These are phyloP conservation scores for Pseudogymnoascus sp. DNA, from an alignment of 2,329 filamentous ascomycete genomes.

Conservation along the genomic window DNA sequence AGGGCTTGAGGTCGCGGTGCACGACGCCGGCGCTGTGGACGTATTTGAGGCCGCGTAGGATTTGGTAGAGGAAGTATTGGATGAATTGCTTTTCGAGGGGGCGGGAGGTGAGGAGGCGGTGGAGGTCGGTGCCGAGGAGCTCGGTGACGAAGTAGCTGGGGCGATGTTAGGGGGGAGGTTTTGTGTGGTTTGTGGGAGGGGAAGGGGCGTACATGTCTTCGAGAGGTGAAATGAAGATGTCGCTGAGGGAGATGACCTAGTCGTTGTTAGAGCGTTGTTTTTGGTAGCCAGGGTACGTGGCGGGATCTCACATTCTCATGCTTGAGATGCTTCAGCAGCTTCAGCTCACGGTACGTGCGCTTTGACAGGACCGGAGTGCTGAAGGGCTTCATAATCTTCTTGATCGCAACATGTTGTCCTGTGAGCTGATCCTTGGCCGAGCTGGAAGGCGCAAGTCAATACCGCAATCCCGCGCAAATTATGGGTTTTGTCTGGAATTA, in stretches of 20 bases:
- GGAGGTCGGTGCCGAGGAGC: constrained; percentile 90
- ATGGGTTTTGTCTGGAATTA: background rate
- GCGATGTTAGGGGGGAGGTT: background rate
- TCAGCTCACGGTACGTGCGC: constrained; percentile 93
- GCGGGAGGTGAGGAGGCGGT: constrained; percentile 87
- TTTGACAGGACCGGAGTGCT: constrained; percentile 98
- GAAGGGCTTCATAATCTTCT: constrained; percentile 99
- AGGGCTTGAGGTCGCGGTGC: constrained; percentile 94
- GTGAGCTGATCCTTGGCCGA: constrained; percentile 98
- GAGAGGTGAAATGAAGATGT: constrained; percentile 98
- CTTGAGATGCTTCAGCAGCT: constrained; percentile 89
- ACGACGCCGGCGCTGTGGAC: constrained; percentile 97
- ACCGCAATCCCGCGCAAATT: background rate
- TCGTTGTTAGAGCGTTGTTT: constrained; percentile 18
- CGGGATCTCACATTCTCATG: constrained; percentile 73
- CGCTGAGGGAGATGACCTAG: constrained; percentile 92
- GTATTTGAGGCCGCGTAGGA: constrained; percentile 95
- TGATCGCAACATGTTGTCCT: constrained; percentile 91
- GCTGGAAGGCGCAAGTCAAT: constrained; percentile 39
- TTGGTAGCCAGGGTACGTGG: background rate
- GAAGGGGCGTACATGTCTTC: constrained; percentile 73
- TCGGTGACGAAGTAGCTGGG: constrained; percentile 94
- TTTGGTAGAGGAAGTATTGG: constrained; percentile 99
- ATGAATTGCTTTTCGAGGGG: constrained; percentile 99
- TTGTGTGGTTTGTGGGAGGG: constrained; percentile 13